Conservation (phyloP, 108 stramenopile species). For the Cyclotella sp. region DNA sequence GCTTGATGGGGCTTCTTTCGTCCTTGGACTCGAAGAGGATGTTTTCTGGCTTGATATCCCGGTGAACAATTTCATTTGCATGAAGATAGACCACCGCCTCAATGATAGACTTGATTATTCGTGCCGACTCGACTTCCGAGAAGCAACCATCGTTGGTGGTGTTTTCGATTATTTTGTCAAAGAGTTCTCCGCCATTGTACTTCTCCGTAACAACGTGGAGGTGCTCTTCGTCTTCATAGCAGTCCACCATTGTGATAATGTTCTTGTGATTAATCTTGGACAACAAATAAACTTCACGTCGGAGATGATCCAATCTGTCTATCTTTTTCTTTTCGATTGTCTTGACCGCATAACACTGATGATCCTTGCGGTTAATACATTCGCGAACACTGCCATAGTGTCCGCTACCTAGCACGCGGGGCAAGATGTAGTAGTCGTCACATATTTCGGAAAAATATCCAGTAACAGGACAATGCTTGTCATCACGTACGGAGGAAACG, state of each 20-base stretch:
- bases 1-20: slow-evolving; percentile 33
- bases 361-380: slow-evolving; percentile 39
- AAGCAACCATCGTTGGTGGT: slow-evolving; percentile 26
- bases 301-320: slow-evolving; percentile 21
- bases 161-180: slow-evolving; percentile 40
- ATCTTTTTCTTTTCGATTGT: slow-evolving; percentile 56
- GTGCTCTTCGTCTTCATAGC: slow-evolving; percentile 33
- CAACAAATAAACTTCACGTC: slow-evolving; percentile 20
- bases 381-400: slow-evolving; percentile 26
- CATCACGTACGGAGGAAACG: neutral
- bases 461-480: slow-evolving; percentile 5
- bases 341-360: slow-evolving; percentile 59
- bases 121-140: slow-evolving; percentile 52
- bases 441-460: neutral
- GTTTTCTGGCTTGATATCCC: slow-evolving; percentile 81
- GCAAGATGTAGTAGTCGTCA: slow-evolving; percentile 19
- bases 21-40: slow-evolving; percentile 25
- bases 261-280: slow-evolving; percentile 16
- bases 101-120: slow-evolving; percentile 52
- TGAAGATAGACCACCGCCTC: slow-evolving; percentile 65
- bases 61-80: slow-evolving; percentile 58
- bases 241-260: slow-evolving; percentile 4
- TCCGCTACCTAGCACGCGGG: slow-evolving; percentile 21
- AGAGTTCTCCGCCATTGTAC: slow-evolving; percentile 74
- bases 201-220: slow-evolving; percentile 63